These are phyloP conservation scores for Phytophthora pisi DNA, from an alignment of 352 stramenopile species.

Conservation along the genomic window DNA sequence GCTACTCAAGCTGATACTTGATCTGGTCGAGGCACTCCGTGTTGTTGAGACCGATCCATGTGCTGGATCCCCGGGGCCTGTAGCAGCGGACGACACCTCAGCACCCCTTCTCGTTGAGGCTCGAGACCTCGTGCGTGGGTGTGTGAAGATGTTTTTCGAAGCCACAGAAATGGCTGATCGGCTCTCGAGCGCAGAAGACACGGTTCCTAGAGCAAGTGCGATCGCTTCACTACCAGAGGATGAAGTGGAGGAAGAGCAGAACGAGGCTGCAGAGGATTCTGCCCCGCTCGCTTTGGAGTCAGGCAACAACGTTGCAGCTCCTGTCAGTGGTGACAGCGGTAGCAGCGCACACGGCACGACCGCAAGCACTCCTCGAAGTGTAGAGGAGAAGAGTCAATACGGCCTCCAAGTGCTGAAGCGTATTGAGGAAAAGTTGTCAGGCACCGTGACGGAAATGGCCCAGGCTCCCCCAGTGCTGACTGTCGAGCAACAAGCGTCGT, in stretches of 20 bases:
- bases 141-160: conserved; percentile 71
- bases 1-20: conserved; percentile 32
- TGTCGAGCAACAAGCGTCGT: conserved; percentile 78
- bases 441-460: conserved; percentile 47
- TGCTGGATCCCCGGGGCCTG: neutral
- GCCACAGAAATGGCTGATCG: conserved; percentile 68
- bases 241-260: conserved; percentile 20
- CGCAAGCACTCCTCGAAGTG: neutral
- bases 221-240: conserved; percentile 10
- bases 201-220: conserved; percentile 6
- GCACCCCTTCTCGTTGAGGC: conserved; percentile 35
- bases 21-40: conserved; percentile 31
- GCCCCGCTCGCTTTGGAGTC: conserved; percentile 8
- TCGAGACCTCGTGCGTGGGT: conserved; percentile 46
- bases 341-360: conserved; percentile 11
- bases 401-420: conserved; percentile 73
- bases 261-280: conserved; percentile 11
- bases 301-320: conserved; percentile 17
- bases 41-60: conserved; percentile 10
- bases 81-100: neutral
- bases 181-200: conserved; percentile 41
- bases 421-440: conserved; percentile 79
- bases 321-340: conserved; percentile 19
- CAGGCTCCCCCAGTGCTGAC: conserved; percentile 43
- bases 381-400: conserved; percentile 51